Conservation (phyloP, 2,329 filamentous ascomycete species). For the Trichoderma sp. region DNA sequence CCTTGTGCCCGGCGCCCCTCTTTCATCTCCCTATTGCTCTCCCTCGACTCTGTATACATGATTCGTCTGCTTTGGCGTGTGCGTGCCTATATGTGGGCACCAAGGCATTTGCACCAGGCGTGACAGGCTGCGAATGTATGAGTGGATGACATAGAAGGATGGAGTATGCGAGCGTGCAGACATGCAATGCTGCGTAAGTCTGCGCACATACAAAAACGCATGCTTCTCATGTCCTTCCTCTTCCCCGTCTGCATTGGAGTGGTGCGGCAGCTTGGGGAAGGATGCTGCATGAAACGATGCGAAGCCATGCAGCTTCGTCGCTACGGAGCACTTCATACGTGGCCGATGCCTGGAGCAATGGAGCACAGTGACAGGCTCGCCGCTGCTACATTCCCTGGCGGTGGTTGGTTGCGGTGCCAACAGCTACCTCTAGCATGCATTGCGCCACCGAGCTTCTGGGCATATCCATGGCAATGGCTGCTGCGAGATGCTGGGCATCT, state of each 20-base stretch:
- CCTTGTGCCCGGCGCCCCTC: not conserved
- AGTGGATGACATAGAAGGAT: not conserved
- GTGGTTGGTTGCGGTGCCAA: conserved; percentile 15
- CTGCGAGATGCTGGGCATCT: not conserved
- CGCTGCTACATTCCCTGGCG: not conserved
- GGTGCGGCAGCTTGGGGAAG: conserved; percentile 2
- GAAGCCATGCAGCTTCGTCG: conserved; percentile 9
- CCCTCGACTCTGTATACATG: not conserved
- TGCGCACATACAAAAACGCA: conserved; percentile 10
- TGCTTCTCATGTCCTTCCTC: not conserved
- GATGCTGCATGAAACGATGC: conserved; percentile 6
- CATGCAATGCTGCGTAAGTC: conserved; percentile 11
- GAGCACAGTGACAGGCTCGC: not conserved
- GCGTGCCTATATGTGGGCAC: not conserved
- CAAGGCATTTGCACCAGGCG: conserved; percentile 8
- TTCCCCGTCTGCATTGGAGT: not conserved
- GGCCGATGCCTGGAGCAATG: conserved; percentile 1
- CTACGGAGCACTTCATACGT: conserved; percentile 3
- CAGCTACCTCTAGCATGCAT: conserved; percentile 2
- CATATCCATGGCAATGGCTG: not conserved
- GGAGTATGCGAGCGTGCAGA: conserved; percentile 14
- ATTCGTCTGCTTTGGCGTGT: not conserved
- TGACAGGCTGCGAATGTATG: not conserved
- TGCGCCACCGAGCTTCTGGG: not conserved
- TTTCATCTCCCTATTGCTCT: not conserved